Conservation (phyloP, 192 early-diverging fungal species). For the Linnemannia elongata region DNA sequence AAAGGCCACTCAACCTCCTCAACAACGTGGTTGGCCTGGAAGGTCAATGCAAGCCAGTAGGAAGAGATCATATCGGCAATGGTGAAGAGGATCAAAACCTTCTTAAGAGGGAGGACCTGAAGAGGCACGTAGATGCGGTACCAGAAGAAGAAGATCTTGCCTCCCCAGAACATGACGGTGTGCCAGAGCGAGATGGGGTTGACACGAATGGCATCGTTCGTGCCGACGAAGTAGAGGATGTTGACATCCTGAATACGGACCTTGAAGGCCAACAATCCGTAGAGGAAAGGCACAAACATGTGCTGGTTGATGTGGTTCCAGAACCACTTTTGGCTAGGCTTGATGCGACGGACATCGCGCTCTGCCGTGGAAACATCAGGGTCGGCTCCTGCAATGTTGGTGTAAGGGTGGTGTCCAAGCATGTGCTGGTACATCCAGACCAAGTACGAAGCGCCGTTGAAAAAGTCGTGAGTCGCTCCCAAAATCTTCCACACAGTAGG, state of each 20-base stretch:
- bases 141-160: constrained; percentile 67
- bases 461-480: constrained; percentile 70
- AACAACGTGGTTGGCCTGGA: constrained; percentile 74
- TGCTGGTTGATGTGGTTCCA: constrained; percentile 65
- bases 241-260: constrained; percentile 65
- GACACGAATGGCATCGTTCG: constrained; percentile 64
- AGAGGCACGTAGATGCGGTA: constrained; percentile 63
- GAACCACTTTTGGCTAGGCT: constrained; percentile 65
- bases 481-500: constrained; percentile 68
- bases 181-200: constrained; percentile 63
- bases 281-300: constrained; percentile 63
- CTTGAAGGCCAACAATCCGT: constrained; percentile 67
- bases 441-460: constrained; percentile 69
- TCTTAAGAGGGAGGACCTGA: constrained; percentile 39
- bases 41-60: constrained; percentile 68
- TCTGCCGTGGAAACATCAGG: constrained; percentile 65
- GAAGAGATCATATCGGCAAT: constrained; percentile 63
- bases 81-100: constrained; percentile 59
- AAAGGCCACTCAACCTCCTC: constrained; percentile 69
- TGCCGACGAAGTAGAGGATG: constrained; percentile 64
- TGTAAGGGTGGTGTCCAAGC: constrained; percentile 71
- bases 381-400: constrained; percentile 69
- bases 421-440: constrained; percentile 72
- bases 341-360: constrained; percentile 68
- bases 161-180: constrained; percentile 68